A percentile compares a stretch with the other conserved stretches of the same genome.
phyloP scores from a whole-genome alignment of 768 basidiomycete genomes.

The Mycena vulgaris region DNA sequence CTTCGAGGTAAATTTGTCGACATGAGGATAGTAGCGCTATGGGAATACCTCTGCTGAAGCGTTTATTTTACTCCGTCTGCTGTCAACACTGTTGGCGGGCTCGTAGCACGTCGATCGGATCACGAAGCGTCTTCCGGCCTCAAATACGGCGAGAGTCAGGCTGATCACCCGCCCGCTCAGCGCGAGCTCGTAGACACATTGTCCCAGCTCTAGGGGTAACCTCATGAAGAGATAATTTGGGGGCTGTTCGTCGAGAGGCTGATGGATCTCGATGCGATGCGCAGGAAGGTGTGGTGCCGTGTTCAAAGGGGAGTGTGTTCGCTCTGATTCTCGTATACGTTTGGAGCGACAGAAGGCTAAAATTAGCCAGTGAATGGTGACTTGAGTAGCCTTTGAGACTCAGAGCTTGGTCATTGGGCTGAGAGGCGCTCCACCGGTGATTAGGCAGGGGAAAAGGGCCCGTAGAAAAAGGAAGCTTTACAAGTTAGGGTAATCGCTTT shows the following conservation, averaged over 20 bases:
- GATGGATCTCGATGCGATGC: conserved; percentile 10
- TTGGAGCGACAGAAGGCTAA: too few species aligned
- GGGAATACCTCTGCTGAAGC: background rate
- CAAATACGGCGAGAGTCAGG: background rate
- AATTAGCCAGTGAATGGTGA: too few species aligned
- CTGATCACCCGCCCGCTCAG: conserved; percentile 14
- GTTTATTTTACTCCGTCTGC: background rate
- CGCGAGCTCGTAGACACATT: conserved; percentile 18
- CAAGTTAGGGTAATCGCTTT: too few species aligned
- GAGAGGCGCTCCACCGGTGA: too few species aligned
- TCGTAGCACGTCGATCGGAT: conserved; percentile 1
- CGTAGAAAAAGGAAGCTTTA: too few species aligned
- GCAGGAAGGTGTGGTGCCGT: too few species aligned
- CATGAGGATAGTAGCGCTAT: conserved; percentile 10
- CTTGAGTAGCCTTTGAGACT: too few species aligned
- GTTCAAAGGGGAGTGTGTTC: too few species aligned
- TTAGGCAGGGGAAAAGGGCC: too few species aligned
- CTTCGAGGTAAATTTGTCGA: conserved; percentile 27
- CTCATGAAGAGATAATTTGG: background rate
- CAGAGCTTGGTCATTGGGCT: too few species aligned
- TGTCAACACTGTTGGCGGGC: background rate
- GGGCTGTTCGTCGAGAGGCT: background rate
- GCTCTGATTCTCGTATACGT: too few species aligned
- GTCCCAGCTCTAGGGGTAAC: conserved; percentile 24
- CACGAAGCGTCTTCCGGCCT: background rate